These are phyloP conservation scores for Umbilicaria muhlenbergii DNA, from an alignment of 495 filamentous ascomycete species.

Conservation along the genomic window DNA sequence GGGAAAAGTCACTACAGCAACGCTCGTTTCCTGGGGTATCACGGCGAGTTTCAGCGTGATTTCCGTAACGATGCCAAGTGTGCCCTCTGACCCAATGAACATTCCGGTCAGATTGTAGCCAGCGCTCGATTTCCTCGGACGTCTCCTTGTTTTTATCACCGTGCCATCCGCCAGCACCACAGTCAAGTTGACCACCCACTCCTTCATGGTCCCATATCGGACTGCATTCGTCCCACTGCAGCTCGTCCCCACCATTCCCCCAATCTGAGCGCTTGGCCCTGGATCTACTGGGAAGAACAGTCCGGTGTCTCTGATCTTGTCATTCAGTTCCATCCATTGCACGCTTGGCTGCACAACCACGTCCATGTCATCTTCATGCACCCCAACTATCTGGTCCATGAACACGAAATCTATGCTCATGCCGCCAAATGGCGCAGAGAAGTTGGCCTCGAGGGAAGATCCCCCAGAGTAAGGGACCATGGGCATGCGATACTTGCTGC, in stretches of 20 bases:
- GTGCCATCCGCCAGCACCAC: slow-evolving; percentile 88
- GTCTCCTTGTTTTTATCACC: slow-evolving; percentile 69
- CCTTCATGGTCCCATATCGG: slow-evolving; percentile 89
- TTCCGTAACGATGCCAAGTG: slow-evolving; percentile 78
- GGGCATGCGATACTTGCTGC: slow-evolving; percentile 67
- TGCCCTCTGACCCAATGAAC: slow-evolving; percentile 88
- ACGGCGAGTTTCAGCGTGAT: slow-evolving; percentile 69
- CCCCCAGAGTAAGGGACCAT: slow-evolving; percentile 79
- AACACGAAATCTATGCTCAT: slow-evolving; percentile 76
- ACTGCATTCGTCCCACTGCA: slow-evolving; percentile 91
- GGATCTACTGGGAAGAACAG: slow-evolving; percentile 88
- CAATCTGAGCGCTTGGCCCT: slow-evolving; percentile 60
- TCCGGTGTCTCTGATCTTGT: slow-evolving; percentile 54
- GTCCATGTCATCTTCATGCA: slow-evolving; percentile 83
- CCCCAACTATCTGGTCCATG: slow-evolving; percentile 68
- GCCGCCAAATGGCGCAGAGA: slow-evolving; percentile 70
- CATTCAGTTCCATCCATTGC: slow-evolving; percentile 82
- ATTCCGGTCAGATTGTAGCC: slow-evolving; percentile 78
- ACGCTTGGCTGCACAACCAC: slow-evolving; percentile 81
- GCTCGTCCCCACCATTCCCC: slow-evolving; percentile 90
- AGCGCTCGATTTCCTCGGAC: slow-evolving; percentile 51
- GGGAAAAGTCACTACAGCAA: slow-evolving; percentile 71
- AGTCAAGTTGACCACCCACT: slow-evolving; percentile 84
- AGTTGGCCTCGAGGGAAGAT: slow-evolving; percentile 77
- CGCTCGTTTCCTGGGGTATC: slow-evolving; percentile 60